A percentile compares a stretch with the other conserved stretches of the same genome.
Evolutionary conservation across 768 basidiomycete genomes (phyloP).

Genomic region (Clavaria fumosa): DNA sequence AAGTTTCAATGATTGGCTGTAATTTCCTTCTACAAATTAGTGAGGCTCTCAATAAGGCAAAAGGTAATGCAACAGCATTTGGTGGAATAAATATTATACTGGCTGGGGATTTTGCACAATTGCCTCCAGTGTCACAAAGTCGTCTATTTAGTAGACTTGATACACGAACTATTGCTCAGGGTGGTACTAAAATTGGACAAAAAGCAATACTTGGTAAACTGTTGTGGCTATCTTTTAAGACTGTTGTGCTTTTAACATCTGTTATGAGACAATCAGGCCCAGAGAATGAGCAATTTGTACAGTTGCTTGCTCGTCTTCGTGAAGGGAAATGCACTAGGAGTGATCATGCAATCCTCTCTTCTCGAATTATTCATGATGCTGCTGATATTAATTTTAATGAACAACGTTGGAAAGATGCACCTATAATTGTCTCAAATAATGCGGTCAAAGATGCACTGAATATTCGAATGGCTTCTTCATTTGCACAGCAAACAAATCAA

Average conservation of each 20-base stretch:
- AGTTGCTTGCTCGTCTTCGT: slow-evolving; percentile 13
- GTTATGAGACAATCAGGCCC: slow-evolving; percentile 21
- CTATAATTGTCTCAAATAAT: not conserved
- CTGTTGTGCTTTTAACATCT: slow-evolving; percentile 20
- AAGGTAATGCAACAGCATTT: slow-evolving; percentile 15
- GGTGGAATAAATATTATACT: slow-evolving; percentile 24
- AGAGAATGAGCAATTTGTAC: slow-evolving; percentile 12
- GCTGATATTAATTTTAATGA: too few relatives aligned
- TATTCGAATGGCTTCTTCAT: not conserved
- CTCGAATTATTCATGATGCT: too few relatives aligned
- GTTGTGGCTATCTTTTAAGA: slow-evolving; percentile 20
- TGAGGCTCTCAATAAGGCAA: slow-evolving; percentile 12
- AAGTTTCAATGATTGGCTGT: slow-evolving; percentile 26
- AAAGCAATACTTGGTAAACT: slow-evolving; percentile 15
- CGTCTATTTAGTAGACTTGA: slow-evolving; percentile 14
- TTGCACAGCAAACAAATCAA: not conserved
- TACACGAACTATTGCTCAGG: not conserved
- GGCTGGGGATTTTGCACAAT: slow-evolving; percentile 29
- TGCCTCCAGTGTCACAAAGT: slow-evolving; percentile 15
- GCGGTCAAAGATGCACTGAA: not conserved
- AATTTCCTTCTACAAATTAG: slow-evolving; percentile 16
- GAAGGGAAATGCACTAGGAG: slow-evolving; percentile 14
- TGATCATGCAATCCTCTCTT: too few relatives aligned
- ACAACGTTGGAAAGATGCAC: not conserved
- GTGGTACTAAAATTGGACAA: slow-evolving; percentile 8